Evolutionary conservation across 2,329 filamentous ascomycete genomes (phyloP), one percentile per base, ranked within the genome.

Genomic region (Ophiostoma perfectum): DNA sequence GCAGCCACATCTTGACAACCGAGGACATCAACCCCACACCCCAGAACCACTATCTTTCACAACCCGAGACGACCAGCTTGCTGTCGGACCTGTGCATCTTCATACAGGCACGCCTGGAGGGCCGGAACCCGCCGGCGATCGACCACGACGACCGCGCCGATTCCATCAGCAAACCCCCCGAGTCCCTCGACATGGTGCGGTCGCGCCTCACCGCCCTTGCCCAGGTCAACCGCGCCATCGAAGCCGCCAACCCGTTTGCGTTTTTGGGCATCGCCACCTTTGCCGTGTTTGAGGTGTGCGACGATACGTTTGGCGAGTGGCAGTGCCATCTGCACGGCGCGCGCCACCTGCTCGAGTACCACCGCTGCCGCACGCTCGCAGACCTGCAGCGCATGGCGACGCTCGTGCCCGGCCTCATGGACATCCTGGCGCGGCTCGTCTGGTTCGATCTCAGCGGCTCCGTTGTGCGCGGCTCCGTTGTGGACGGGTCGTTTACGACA

Each of bases 241-340:
- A 76, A 44, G 78, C 75, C 0, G 78, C 78, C 1, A 77, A 81
- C 45, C 80, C 79, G 0, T 75, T 80, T 65, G 79, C 80, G 0
- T 75, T 81, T 8, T 75, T 81, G 4, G 80, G 79, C 1, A 81
- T 81, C 18, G 79, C 79, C 0, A 79, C 78, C 0, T 81, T 81
- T 70, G 79, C 79, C 0, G 77, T 81, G 45, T 78, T 81, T 39
- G 80, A 81, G 12, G 79, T 81, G 0, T 80, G 76, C 52, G 78
- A 80, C 42, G 76, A 78, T 0, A 75, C 78, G 0, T 81, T 81
- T 67, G 77, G 77, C 0, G 74, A 77, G 64, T 77, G 79, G 79
- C 69, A 77, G 55, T 74, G 77, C 5, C 79, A 81, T 71, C 71
- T 81, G 0, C 74, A 77, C 49, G 79, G 79, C 1, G 79, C 79